Conservation (phyloP, 208 protist genomes). For the Naegleria gruberi region DNA sequence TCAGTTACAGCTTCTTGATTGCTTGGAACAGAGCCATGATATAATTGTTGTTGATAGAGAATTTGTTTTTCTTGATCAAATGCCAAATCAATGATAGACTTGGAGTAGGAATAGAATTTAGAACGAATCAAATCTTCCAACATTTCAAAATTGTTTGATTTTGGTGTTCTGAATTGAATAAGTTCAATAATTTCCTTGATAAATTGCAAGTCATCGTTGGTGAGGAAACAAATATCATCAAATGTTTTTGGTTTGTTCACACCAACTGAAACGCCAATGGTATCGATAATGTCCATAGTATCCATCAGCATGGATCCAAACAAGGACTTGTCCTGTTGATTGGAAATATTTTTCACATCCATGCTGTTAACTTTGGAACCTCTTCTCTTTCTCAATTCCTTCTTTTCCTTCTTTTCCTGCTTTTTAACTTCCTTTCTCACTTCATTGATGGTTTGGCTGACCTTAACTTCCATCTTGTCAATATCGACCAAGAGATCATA, state of each 20-base stretch:
- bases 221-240: not conserved
- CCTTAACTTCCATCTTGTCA: constrained; percentile 7
- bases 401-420: not conserved
- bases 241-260: not conserved
- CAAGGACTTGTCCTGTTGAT: not conserved
- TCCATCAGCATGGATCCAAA: not conserved
- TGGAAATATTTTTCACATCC: not conserved
- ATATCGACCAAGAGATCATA: constrained; percentile 3
- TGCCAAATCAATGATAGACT: not conserved
- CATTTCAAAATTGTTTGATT: not conserved
- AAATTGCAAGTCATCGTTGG: not conserved
- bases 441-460: not conserved
- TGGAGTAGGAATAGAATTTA: not conserved
- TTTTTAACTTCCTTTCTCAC: not conserved
- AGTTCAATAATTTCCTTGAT: not conserved
- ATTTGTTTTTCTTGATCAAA: constrained; percentile 2
- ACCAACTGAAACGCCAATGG: not conserved
- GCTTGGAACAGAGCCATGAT: not conserved
- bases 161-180: not conserved
- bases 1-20: not conserved
- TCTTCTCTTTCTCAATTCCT: not conserved
- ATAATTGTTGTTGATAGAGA: not conserved
- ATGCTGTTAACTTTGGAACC: not conserved
- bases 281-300: not conserved
- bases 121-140: not conserved